Conservation (phyloP, 2,329 filamentous ascomycete species). For the Verticillium longisporum region DNA sequence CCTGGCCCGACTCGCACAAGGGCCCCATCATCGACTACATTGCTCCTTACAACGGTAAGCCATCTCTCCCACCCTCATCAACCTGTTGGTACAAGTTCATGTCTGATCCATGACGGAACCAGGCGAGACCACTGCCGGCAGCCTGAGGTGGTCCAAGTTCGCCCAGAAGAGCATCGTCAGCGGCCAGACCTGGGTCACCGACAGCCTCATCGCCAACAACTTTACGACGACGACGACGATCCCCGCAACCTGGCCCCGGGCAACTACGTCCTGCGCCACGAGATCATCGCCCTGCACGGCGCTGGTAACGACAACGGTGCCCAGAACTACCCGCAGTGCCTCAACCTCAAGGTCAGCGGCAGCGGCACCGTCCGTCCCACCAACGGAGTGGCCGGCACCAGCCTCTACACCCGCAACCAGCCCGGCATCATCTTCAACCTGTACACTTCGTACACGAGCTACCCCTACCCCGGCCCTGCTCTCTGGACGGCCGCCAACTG, state of each 20-base stretch:
- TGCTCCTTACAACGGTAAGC: constrained; percentile 31
- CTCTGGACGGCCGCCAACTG: constrained; percentile 9
- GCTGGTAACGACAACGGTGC: constrained; percentile 32
- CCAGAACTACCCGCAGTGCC: constrained; percentile 45
- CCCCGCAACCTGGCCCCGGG: constrained; percentile 37
- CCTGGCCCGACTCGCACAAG: constrained; percentile 21
- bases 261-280: constrained; percentile 48
- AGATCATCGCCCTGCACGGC: constrained; percentile 50
- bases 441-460: constrained; percentile 19
- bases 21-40: constrained; percentile 33
- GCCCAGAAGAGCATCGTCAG: constrained; percentile 23
- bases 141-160: not conserved
- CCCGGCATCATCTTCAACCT: constrained; percentile 28
- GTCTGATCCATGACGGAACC: not conserved
- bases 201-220: constrained; percentile 40
- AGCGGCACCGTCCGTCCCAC: constrained; percentile 22
- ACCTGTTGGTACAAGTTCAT: not conserved
- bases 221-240: constrained; percentile 40
- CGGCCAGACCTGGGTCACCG: constrained; percentile 51
- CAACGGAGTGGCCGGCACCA: constrained; percentile 24
- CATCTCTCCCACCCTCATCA: constrained; percentile 7
- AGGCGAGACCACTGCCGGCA: not conserved
- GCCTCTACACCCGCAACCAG: constrained; percentile 26
- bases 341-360: constrained; percentile 40
- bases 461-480: constrained; percentile 23